A percentile compares a stretch with the other conserved stretches of the same genome.
Evolutionary conservation across 805 yeast species (phyloP).

Genomic region (Schwanniomyces vanrijiae): DNA sequence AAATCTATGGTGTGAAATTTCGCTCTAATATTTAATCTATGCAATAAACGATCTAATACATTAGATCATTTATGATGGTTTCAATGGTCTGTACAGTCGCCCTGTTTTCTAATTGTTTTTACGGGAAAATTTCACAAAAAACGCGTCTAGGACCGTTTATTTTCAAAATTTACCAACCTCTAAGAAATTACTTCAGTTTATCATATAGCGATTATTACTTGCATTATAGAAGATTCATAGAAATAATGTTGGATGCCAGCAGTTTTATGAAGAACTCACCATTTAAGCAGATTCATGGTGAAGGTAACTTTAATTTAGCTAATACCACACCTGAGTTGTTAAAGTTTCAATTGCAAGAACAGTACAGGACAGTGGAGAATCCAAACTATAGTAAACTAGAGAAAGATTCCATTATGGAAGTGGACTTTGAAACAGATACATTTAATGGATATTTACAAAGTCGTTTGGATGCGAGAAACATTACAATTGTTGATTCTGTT

Average conservation of each 20-base stretch:
- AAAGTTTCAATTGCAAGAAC: constrained; percentile 45
- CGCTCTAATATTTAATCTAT: not conserved
- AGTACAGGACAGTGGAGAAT: constrained; percentile 26
- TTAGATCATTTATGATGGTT: not conserved
- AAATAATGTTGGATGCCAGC: constrained; percentile 38
- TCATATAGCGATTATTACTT: not conserved
- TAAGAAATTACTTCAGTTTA: not conserved
- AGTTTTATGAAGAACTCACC: constrained; percentile 37
- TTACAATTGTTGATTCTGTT: constrained; percentile 13
- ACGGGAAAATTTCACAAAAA: not conserved
- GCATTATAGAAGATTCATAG: not conserved
- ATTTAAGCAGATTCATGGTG: constrained; percentile 27
- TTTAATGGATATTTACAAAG: constrained; percentile 36
- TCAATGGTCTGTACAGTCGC: not conserved
- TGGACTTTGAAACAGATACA: constrained; percentile 26
- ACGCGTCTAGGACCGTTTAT: not conserved
- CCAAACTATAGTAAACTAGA: constrained; percentile 12
- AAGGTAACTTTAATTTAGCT: constrained; percentile 27
- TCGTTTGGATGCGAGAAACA: constrained; percentile 26
- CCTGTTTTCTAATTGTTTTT: not conserved
- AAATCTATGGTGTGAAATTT: too few species aligned
- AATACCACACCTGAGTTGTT: constrained; percentile 44
- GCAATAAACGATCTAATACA: not conserved
- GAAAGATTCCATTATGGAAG: constrained; percentile 13
- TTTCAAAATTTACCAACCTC: not conserved